Conservation (phyloP, 139 green algal species). For the Chlamydomonas urium region DNA sequence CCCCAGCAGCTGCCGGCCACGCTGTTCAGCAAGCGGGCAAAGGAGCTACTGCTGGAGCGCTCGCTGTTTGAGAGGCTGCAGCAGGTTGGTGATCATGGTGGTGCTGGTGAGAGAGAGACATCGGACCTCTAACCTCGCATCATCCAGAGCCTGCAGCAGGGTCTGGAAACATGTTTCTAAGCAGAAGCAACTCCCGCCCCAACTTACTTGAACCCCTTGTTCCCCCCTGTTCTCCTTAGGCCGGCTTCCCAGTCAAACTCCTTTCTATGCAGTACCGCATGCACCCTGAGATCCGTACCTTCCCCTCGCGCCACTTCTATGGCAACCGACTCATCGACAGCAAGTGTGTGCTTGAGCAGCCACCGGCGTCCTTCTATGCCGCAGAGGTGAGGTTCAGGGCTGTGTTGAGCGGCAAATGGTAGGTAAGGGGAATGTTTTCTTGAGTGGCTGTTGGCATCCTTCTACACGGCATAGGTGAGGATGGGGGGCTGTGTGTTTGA, state of each 20-base stretch:
- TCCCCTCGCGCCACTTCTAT: conserved; percentile 84
- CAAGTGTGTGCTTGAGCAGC: conserved; percentile 52
- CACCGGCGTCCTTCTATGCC: conserved; percentile 36
- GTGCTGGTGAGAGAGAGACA: too few species aligned
- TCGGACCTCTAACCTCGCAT: too few species aligned
- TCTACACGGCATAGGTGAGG: too few species aligned
- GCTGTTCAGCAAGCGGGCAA: conserved; percentile 59
- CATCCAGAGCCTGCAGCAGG: neutral
- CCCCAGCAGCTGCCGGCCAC: conserved; percentile 93
- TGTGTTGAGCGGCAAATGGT: too few species aligned
- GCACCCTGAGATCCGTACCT: conserved; percentile 82
- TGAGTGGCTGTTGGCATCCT: too few species aligned
- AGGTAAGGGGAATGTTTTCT: too few species aligned
- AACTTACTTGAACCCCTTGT: neutral
- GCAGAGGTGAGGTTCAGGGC: conserved; percentile 1
- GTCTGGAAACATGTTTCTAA: neutral
- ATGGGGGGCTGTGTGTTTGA: too few species aligned
- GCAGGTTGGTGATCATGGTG: too few species aligned
- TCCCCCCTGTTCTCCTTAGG: conserved; percentile 13
- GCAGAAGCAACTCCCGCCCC: neutral
- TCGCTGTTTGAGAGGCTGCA: conserved; percentile 81
- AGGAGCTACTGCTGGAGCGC: conserved; percentile 64
- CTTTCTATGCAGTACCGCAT: conserved; percentile 88
- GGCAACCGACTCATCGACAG: conserved; percentile 39
- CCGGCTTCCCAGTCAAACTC: conserved; percentile 39